Base-by-base conservation (phyloP, 2,329 filamentous ascomycete species). In the Aspergillus japonicus region DNA sequence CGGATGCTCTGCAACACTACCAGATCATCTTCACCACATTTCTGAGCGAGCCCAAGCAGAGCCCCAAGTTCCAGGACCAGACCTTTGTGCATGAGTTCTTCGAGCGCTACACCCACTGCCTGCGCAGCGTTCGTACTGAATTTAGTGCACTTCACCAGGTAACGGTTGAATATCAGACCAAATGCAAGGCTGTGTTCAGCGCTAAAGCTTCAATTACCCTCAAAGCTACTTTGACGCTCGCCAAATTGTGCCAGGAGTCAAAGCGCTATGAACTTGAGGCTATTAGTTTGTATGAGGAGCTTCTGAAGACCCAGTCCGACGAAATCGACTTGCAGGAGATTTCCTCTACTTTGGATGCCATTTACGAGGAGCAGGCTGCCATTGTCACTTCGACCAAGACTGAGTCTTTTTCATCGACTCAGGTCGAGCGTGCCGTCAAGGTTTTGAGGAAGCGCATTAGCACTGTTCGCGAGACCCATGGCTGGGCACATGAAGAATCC, bases 401-500 rank as follows among this genome's bases (percentile, higher is more conserved):
- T 0, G 65, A 68, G 39, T 67, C 68, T 0, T 61, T 73, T 3
- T 71, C 75, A 4, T 56, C 67, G 2, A 54, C 63, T 2, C 73
- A 76, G 52, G 55, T 74, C 5, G 66, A 74, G 5, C 68, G 67
- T 21, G 72, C 69, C 5, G 66, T 73, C 29, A 68, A 60, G n/a
- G 63, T 76, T 12, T 64, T 74, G 19, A 68, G 59, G 21, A 69
- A 72, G 54, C 74, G 74, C 5, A 66, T 74, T 33, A 64, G 62
- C 0, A 64, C 66, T 4, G 59, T 72, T 2, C 75, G 73, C 8
- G 62, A 73, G 53, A 69, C 62, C 8, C 67, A 77, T 39, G 74
- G 74, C 6, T 79, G 75, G 72, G 74, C 74, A 5, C 75, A 78
- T 39, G 73, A 77, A 60, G 73, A 75, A 61, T 73, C 74, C 4